A percentile compares a stretch with the other conserved stretches of the same genome.
These are phyloP conservation scores for Eucommia ulmoides DNA, from an alignment of 257 asterid genomes.

Conservation along the genomic window DNA sequence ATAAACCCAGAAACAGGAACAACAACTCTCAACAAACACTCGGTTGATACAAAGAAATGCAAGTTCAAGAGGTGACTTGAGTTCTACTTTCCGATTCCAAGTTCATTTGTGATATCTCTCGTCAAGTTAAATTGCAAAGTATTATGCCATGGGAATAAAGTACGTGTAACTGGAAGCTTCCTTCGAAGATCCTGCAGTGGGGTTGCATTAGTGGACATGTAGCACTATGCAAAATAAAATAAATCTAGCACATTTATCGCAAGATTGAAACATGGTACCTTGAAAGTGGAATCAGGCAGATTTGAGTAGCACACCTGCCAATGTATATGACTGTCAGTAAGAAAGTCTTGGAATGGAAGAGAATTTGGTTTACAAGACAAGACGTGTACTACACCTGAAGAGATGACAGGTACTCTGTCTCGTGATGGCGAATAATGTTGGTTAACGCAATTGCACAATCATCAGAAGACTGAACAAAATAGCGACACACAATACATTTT, in stretches of 20 bases:
- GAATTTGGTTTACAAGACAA: too few relatives aligned
- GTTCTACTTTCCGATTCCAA: conserved; percentile 51
- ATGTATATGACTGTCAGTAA: conserved; percentile 9
- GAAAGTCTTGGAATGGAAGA: background rate
- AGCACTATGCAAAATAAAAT: too few relatives aligned
- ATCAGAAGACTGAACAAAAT: conserved; percentile 60
- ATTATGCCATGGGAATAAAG: conserved; percentile 93
- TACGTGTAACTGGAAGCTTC: conserved; percentile 95
- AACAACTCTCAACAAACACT: too few relatives aligned
- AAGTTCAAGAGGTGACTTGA: too few relatives aligned
- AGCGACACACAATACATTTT: conserved; percentile 12
- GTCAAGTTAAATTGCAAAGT: conserved; percentile 80
- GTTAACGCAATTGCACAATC: conserved; percentile 66
- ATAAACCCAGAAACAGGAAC: too few relatives aligned
- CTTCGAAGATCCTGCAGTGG: conserved; percentile 81
- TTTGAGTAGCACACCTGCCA: conserved; percentile 67
- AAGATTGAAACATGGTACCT: too few relatives aligned
- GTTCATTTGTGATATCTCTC: conserved; percentile 65
- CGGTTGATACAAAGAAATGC: too few relatives aligned
- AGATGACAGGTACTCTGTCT: conserved; percentile 67
- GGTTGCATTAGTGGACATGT: too few relatives aligned
- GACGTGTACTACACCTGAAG: conserved; percentile 45
- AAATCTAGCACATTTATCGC: too few relatives aligned
- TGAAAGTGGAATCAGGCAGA: conserved; percentile 88
- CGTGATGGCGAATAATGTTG: conserved; percentile 77